A percentile compares a stretch with the other conserved stretches of the same genome.
phyloP scores from a whole-genome alignment of 768 basidiomycete genomes.

The Xerocomellus intermedius region DNA sequence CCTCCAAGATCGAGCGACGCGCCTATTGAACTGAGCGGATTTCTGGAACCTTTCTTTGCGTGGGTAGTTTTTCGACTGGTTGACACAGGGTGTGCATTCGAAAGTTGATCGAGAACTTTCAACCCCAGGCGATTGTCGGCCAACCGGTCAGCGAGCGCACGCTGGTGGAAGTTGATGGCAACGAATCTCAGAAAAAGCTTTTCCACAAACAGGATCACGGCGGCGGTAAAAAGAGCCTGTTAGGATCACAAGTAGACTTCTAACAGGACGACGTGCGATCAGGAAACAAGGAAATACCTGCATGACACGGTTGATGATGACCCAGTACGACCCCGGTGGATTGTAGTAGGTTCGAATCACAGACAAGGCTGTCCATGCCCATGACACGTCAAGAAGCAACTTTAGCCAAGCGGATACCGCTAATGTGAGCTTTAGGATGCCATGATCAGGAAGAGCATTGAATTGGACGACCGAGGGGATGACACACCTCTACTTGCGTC shows the following conservation, averaged over 20 bases:
- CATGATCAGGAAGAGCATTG: not conserved
- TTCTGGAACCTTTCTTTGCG: constrained; percentile 47
- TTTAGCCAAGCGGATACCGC: constrained; percentile 75
- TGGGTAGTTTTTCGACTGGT: constrained; percentile 38
- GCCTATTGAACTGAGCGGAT: constrained; percentile 35
- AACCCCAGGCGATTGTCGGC: constrained; percentile 68
- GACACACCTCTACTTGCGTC: constrained; percentile 61
- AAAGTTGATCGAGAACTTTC: constrained; percentile 67
- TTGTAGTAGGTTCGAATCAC: constrained; percentile 55
- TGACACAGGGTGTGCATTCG: constrained; percentile 55
- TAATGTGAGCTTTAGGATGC: constrained; percentile 49
- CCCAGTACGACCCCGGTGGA: constrained; percentile 68
- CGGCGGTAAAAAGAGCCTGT: constrained; percentile 46
- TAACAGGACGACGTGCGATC: constrained; percentile 1
- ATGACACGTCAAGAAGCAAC: constrained; percentile 59
- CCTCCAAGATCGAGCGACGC: constrained; percentile 37
- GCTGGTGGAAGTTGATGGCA: constrained; percentile 79
- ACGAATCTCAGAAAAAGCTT: constrained; percentile 70
- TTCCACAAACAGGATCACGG: constrained; percentile 47
- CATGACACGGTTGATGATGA: constrained; percentile 65
- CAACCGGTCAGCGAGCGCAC: constrained; percentile 71
- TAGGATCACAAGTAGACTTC: constrained; percentile 3
- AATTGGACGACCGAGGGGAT: not conserved
- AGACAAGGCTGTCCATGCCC: constrained; percentile 75
- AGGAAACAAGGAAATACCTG: constrained; percentile 42